phyloP scores from a whole-genome alignment of 1,139 yeast species.

The Meyerozyma smithsonii region DNA sequence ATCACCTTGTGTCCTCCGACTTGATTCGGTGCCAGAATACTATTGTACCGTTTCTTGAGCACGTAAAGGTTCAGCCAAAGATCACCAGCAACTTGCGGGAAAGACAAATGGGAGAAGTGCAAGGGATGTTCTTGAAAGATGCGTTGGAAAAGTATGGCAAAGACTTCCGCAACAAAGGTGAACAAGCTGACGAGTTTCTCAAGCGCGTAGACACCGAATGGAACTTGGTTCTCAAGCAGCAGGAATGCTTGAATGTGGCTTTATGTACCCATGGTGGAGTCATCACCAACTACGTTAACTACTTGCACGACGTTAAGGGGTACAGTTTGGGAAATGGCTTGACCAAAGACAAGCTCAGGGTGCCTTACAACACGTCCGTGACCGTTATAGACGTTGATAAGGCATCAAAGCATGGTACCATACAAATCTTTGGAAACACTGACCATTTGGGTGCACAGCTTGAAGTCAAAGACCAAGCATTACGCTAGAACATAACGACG shows the following conservation, averaged over 20 bases:
- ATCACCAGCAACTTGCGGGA: slow-evolving; percentile 55
- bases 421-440: slow-evolving; percentile 55
- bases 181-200: slow-evolving; percentile 35
- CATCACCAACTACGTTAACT: slow-evolving; percentile 54
- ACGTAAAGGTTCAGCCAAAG: slow-evolving; percentile 18
- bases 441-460: slow-evolving; percentile 58
- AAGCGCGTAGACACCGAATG: slow-evolving; percentile 49
- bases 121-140: slow-evolving; percentile 67
- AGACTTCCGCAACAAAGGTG: slow-evolving; percentile 42
- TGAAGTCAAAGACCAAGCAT: slow-evolving; percentile 45
- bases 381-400: slow-evolving; percentile 55
- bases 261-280: slow-evolving; percentile 88
- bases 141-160: slow-evolving; percentile 49
- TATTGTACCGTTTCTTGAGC: slow-evolving; percentile 29
- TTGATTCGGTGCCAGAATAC: slow-evolving; percentile 58
- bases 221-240: slow-evolving; percentile 34
- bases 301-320: slow-evolving; percentile 33
- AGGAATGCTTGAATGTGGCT: slow-evolving; percentile 38
- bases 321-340: slow-evolving; percentile 36
- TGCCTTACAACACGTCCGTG: slow-evolving; percentile 71
- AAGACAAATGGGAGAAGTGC: slow-evolving; percentile 71
- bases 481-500: slow-evolving; percentile 27
- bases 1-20: slow-evolving; percentile 55
- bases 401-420: slow-evolving; percentile 31
- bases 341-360: slow-evolving; percentile 42